A percentile compares a stretch with the other conserved stretches of the same genome.
Conservation (phyloP, 2,329 filamentous ascomycete genomes). For the Calonectria ilicicola region DNA sequence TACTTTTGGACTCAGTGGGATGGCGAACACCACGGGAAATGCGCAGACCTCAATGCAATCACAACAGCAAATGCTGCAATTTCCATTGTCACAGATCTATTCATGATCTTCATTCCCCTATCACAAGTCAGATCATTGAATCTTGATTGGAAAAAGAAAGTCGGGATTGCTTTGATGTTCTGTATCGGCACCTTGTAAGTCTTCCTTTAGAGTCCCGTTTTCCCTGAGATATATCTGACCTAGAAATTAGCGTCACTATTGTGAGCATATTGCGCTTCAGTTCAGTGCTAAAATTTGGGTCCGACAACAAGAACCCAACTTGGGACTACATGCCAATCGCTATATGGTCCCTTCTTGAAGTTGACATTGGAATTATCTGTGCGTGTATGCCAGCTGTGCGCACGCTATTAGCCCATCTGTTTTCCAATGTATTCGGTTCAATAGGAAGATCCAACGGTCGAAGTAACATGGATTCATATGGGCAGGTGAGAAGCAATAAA, state of each 20-base stretch:
- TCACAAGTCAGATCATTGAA: slow-evolving; percentile 56
- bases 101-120: slow-evolving; percentile 65
- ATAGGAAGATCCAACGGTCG: background rate
- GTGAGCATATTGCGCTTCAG: slow-evolving; percentile 2
- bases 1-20: slow-evolving; percentile 68
- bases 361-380: slow-evolving; percentile 53
- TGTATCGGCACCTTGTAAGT: slow-evolving; percentile 59
- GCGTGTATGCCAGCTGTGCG: slow-evolving; percentile 53
- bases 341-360: slow-evolving; percentile 53
- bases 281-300: background rate
- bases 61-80: slow-evolving; percentile 64
- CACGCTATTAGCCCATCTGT: slow-evolving; percentile 49
- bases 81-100: slow-evolving; percentile 64
- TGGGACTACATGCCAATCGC: slow-evolving; percentile 49
- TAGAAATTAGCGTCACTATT: slow-evolving; percentile 30
- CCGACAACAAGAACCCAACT: slow-evolving; percentile 42
- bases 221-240: background rate
- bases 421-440: slow-evolving; percentile 48
- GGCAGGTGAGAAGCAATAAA: background rate
- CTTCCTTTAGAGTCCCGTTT: too few species aligned
- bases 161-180: slow-evolving; percentile 52
- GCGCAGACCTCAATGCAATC: slow-evolving; percentile 61
- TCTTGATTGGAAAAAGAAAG: slow-evolving; percentile 62
- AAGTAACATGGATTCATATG: background rate
- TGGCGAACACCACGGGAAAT: slow-evolving; percentile 57